Base-by-base conservation (phyloP, 2,329 filamentous ascomycete species). In the Ilyonectria robusta region DNA sequence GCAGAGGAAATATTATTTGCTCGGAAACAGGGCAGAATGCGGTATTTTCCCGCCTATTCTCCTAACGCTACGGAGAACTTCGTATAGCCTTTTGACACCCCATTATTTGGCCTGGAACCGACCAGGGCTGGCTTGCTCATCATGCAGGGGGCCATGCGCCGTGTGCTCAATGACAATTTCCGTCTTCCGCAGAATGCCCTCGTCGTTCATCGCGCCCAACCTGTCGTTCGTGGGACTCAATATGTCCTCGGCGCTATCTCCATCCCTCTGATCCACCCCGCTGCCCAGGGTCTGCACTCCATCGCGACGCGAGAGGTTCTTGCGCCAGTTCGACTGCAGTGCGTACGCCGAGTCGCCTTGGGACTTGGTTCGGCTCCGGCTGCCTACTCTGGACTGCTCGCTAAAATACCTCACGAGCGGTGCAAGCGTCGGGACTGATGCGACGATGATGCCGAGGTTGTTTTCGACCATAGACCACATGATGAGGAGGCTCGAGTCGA, bases 381-480 rank as follows among this genome's bases (percentile, higher is more conserved):
- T 74, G 10, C 74, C 72, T 8, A 65, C 64, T 3, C 74, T 70
- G 8, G 74, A 73, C 69, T 72, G 73, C 37, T 79, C 78, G 29
- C 74, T 71, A 48, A 80, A 80, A 65, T 77, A 80, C 23, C 74
- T 76, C 66, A 84, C 75, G 0, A 84, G 75, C 2, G 84, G 83
- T 0, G 80, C 80, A n/a, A 84, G 80, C 0, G 82, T 81, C 7
- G 84, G 83, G 10, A 85, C 72, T 59, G 78, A 83, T 6, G 80
- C 75, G 31, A 84, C 79, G 17, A 84, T 78, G 40, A 84, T 82
- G 21, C 83, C 84, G 2, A 85, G 76, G 62, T 83, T 81, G 59
- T 80, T 80, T 70, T 86, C 84, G n/a, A 85, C 71, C 13, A 78
- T 76, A 0, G 84, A 85, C 84, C 84, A 86, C 37, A 82, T 77